phyloP scores from a whole-genome alignment of 148 eudicot species.

The Drosera capensis region DNA sequence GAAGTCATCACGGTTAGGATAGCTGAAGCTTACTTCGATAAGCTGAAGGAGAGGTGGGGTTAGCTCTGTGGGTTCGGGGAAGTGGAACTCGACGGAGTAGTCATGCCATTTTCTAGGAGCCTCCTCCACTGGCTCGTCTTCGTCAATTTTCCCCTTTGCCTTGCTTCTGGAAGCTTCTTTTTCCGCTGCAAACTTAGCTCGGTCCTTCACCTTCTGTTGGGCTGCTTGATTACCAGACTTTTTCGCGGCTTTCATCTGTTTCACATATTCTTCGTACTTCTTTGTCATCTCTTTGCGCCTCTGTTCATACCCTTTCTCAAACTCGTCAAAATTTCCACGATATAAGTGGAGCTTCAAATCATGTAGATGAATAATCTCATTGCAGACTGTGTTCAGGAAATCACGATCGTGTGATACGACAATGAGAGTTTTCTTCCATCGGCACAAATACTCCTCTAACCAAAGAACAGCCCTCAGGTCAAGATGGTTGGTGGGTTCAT shows the following conservation, averaged over 20 bases:
- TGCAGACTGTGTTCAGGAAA: conserved; percentile 54
- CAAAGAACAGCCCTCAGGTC: conserved; percentile 68
- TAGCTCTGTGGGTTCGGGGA: conserved; percentile 61
- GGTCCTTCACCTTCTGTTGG: conserved; percentile 53
- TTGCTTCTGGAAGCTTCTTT: conserved; percentile 39
- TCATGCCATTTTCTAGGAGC: conserved; percentile 67
- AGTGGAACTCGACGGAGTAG: conserved; percentile 61
- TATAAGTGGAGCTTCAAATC: conserved; percentile 57
- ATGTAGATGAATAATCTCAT: conserved; percentile 57
- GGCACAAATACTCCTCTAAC: conserved; percentile 57
- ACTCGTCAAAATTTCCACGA: conserved; percentile 57
- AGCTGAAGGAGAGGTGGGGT: conserved; percentile 64
- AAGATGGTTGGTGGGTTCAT: conserved; percentile 69
- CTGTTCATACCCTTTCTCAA: conserved; percentile 57
- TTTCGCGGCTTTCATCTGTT: conserved; percentile 50
- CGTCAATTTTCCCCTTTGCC: conserved; percentile 44
- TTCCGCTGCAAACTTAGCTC: conserved; percentile 32
- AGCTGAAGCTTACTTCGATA: conserved; percentile 50
- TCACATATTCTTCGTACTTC: conserved; percentile 36
- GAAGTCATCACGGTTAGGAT: conserved; percentile 47
- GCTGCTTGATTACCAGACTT: conserved; percentile 40
- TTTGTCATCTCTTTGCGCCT: conserved; percentile 53
- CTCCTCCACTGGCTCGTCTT: conserved; percentile 36
- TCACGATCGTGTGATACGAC: conserved; percentile 71
- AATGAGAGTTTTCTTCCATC: conserved; percentile 64